Evolutionary conservation across 306 rosid genomes (phyloP).

Genomic region (Trichosanthes cucumerina): DNA sequence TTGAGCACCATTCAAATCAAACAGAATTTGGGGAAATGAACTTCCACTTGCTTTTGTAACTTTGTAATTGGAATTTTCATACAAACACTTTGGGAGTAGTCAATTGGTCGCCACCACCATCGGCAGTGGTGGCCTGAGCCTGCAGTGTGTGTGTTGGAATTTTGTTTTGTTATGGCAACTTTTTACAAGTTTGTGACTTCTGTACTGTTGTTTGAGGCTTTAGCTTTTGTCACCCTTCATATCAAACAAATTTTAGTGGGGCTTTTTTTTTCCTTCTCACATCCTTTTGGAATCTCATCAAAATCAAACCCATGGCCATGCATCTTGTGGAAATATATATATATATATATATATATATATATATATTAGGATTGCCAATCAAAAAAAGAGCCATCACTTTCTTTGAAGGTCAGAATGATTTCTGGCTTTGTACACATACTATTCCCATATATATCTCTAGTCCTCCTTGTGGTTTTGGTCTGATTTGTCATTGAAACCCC

Average conservation of each 20-base stretch:
- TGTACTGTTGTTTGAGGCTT: background rate
- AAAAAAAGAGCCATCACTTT: background rate
- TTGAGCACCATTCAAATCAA: background rate
- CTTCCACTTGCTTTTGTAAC: background rate
- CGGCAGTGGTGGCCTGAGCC: background rate
- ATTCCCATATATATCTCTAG: background rate
- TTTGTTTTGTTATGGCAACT: background rate
- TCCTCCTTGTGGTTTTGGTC: background rate
- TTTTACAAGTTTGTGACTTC: background rate
- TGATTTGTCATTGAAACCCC: background rate
- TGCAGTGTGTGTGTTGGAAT: background rate
- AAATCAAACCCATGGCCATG: background rate
- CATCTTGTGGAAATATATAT: background rate
- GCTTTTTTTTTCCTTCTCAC: background rate
- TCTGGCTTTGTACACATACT: background rate
- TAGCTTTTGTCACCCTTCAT: background rate
- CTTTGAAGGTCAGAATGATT: background rate
- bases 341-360: too few species aligned
- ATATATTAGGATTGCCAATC: background rate
- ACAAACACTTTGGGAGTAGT: background rate
- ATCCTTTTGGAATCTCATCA: background rate
- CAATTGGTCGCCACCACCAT: background rate
- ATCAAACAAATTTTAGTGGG: slow-evolving; percentile 1
- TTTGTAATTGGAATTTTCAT: background rate
- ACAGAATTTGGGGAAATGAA: background rate